A percentile compares a stretch with the other conserved stretches of the same genome.
Conservation (phyloP, 176 grass and related monocot species). For the Hsuehochloa calcarea region DNA sequence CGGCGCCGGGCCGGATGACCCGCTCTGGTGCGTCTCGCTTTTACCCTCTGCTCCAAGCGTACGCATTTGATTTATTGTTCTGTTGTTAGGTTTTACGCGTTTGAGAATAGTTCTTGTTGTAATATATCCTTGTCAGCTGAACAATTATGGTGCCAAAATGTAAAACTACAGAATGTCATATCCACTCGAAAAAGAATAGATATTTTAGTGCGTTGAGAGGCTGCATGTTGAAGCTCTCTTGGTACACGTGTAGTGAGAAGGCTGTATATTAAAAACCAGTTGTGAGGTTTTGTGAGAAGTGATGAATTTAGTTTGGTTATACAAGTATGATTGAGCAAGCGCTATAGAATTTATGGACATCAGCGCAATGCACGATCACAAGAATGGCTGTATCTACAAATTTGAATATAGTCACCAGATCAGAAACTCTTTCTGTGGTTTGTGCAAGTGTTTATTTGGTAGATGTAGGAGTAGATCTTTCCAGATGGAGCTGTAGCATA, state of each 20-base stretch:
- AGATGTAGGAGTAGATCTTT: background rate
- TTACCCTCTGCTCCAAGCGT: background rate
- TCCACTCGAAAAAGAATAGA: no score
- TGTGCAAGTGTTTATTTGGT: background rate
- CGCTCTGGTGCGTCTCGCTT: constrained; percentile 43
- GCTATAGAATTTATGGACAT: background rate
- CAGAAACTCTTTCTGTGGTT: background rate
- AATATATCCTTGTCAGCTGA: background rate
- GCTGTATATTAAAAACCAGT: background rate
- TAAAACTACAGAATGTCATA: background rate
- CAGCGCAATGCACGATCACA: background rate
- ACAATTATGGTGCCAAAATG: background rate
- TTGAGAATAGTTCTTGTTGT: background rate
- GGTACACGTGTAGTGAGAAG: background rate
- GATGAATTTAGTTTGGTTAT: background rate
- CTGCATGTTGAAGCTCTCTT: background rate
- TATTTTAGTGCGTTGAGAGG: background rate
- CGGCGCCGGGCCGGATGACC: constrained; percentile 48
- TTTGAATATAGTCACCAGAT: background rate
- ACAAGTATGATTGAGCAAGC: background rate
- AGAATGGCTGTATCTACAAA: background rate
- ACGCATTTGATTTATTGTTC: background rate
- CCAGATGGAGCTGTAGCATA: background rate
- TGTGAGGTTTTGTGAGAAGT: background rate
- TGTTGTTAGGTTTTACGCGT: background rate